Base-by-base conservation (phyloP, 1,139 yeast genomes). In the Zygotorulaspora mrakii region DNA sequence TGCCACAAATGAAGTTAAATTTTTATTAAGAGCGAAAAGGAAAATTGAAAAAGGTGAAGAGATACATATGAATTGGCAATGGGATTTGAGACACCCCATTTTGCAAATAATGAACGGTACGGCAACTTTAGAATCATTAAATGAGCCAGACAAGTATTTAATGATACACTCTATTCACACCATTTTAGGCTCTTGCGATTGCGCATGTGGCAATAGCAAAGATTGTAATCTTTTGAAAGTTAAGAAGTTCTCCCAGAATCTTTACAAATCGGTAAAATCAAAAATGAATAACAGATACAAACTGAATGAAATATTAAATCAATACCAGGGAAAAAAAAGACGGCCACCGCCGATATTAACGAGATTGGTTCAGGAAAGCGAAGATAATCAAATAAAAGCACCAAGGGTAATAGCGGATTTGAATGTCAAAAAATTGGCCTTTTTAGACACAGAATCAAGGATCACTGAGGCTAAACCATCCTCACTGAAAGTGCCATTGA, bases 61-160 rank as follows among this genome's bases (percentile, higher is more conserved):
- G 59, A 65, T 89, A 25, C 73, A 94, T 1, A 65, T 86, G 17
- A 77, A 77, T 1, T 89, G 97, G 97, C 86, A 82, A 48, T 89
- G 96, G 95, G 95, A 88, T 57, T 57, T 64, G 4, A 53, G 65
- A 9, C 96, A 88, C 58, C 96, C 96, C 2, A 83, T 86, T 26
- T 66, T 68, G 42, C 71, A 71, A 49, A 62, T 84, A 44, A 69
- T 73, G 30, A 63, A 66, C 21, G 66, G 67, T 3, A 60, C 64
- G 0, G 55, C 63, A 47, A 52, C 59, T 3, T 54, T 64, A 31
- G 71, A 67, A 24, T 55, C 66, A 12, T 63, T 81, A 31, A 53
- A 66, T 5, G 75, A 74, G 32, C 63, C 66, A 1, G 78, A 75
- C 37, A 79, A 77, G 51, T 70, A 76, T 4, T 63, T 70, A 4